Base-by-base conservation (phyloP, 192 early-diverging fungal species). In the Geranomyces michiganensis region DNA sequence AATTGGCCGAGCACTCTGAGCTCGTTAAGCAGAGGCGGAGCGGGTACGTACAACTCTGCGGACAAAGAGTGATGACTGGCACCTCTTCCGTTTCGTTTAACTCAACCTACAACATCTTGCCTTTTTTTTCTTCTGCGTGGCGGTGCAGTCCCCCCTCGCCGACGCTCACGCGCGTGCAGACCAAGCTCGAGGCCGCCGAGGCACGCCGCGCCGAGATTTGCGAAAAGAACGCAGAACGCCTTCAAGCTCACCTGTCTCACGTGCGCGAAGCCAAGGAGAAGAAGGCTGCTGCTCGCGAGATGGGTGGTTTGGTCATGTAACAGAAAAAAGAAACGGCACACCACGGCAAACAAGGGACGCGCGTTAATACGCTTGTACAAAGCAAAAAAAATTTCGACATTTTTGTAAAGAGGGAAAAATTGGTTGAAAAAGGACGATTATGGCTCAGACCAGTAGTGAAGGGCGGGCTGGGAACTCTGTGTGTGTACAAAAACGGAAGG, bases 101-200 rank as follows among this genome's bases (percentile, higher is more conserved):
- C n/a, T n/a, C n/a, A n/a, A n/a, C n/a, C n/a, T n/a, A n/a, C n/a
- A n/a, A n/a, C n/a, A n/a, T n/a, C n/a, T n/a, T n/a, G n/a, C n/a
- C n/a, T n/a, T n/a, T n/a, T n/a, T n/a, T n/a, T n/a, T n/a, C n/a
- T n/a, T n/a, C n/a, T n/a, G n/a, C n/a, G n/a, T n/a, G n/a, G n/a
- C n/a, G n/a, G 36, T 15, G 36, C 33, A 64, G 62, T n/a, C 62
- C 62, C 3, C 62, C 62, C 15, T 64, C 62, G 17, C 62, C 62
- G 13, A 45, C 27, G 32, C 33, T 64, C 44, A 13, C 62, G 2
- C 62, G 62, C 33, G 29, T 46, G 17, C 32, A 45, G 10, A 41
- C 15, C 41, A 64, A 64, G 62, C 62, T 64, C 14, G 62, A 41
- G 9, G 62, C 62, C 33, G 62, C 62, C 21, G 62, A 64, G 27